Evolutionary conservation across 441 rosid genomes (phyloP).

Genomic region (Croton setiger): DNA sequence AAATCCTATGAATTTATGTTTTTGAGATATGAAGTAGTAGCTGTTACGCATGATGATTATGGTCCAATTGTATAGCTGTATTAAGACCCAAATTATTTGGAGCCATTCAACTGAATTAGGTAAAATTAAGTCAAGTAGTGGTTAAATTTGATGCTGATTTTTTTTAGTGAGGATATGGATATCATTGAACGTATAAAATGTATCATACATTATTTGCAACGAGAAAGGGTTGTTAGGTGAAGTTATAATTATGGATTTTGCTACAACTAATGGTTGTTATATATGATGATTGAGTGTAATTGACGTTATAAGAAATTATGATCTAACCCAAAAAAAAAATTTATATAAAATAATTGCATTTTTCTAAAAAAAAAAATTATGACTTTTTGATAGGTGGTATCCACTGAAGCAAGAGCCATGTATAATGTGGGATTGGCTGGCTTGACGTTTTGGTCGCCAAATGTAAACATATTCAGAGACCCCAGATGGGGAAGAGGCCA

Average conservation of each 20-base stretch:
- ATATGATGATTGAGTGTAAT: neutral
- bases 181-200: neutral
- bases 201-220: no score
- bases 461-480: slow-evolving; percentile 86
- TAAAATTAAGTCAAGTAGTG: neutral
- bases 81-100: neutral
- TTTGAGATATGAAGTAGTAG: neutral
- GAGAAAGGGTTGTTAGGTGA: neutral
- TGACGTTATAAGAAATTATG: neutral
- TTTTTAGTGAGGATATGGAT: neutral
- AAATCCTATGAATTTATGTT: neutral
- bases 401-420: slow-evolving; percentile 98
- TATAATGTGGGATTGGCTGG: slow-evolving; percentile 94
- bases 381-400: slow-evolving; percentile 56
- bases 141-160: slow-evolving; percentile 5
- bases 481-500: slow-evolving; percentile 99
- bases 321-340: neutral
- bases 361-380: no score
- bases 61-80: neutral
- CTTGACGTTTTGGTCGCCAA: slow-evolving; percentile 92
- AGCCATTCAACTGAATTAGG: neutral
- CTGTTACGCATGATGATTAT: neutral
- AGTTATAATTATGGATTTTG: neutral
- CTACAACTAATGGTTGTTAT: neutral
- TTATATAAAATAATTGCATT: neutral